Evolutionary conservation across 2,329 filamentous ascomycete species (phyloP), one percentile per base, ranked within the genome.

Genomic region (Xylaria sp.): DNA sequence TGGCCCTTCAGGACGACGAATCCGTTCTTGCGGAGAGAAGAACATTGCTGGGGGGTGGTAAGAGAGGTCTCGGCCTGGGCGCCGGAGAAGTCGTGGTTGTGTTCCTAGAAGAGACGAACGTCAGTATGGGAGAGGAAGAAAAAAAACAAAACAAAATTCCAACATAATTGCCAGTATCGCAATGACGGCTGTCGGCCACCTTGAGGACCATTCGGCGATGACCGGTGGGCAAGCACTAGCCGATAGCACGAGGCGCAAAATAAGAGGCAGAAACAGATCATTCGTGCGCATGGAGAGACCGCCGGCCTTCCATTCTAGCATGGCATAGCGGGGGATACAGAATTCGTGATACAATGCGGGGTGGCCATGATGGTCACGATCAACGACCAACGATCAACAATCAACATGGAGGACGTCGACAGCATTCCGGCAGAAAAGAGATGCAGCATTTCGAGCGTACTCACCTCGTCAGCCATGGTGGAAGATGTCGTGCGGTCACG

Each of bases 41-140:
- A 99, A 83, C 94, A 99, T 86, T 99, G 94, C 91, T 96, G 95
- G 73, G 94, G 94, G 83, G 77, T 97, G 76, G 94, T 99, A 75
- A 83, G 76, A 71, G 94, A 97, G 73, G 94, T 93, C 80, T 94
- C 95, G 78, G 95, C 92, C 83, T 97, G 92, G 83, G 88, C 91
- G 80, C 86, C 89, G 71, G 96, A 92, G 86, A 97, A 97, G 78
- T 78, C 79, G 70, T 80, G 79, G 74, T 89, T 83, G 78, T 89
- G 86, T 83, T 90, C 70, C 16, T 42, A 42, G 52, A 39, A 42
- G 62, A 39, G 54, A 54, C 1, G 39, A 59, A 52, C 13, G 65
- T 70, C 48, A 70, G 68, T 58, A 60, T 16, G 48, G 18, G 52
- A 16, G 16, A 16, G 16, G 52, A 23, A n/a, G 37, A 47, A 57